phyloP scores from a whole-genome alignment of 2,329 filamentous ascomycete genomes.

The Fusarium sp. region DNA sequence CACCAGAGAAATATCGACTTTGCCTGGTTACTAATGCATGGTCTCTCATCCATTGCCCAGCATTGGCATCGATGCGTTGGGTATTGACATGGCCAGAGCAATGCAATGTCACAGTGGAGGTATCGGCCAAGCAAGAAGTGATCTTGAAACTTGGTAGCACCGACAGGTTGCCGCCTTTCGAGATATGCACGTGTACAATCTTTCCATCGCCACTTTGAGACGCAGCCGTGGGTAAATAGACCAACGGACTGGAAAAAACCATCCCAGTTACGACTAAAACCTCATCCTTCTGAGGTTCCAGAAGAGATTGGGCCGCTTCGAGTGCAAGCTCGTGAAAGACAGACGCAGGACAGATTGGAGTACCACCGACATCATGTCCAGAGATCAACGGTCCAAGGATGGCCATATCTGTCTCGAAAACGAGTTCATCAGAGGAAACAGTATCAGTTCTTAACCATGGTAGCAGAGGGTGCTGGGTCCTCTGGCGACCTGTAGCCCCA shows the following conservation, averaged over 20 bases:
- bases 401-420: constrained; percentile 2
- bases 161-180: background rate
- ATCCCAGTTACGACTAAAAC: background rate
- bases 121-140: background rate
- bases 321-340: constrained; percentile 16
- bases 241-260: background rate
- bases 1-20: constrained; percentile 3
- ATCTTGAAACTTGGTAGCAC: background rate
- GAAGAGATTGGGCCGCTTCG: background rate
- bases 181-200: background rate
- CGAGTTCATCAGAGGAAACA: background rate
- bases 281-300: background rate
- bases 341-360: constrained; percentile 4
- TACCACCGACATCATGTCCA: constrained; percentile 11
- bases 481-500: background rate
- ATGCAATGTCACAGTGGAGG: background rate
- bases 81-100: background rate
- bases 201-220: background rate
- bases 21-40: constrained; percentile 2
- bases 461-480: background rate
- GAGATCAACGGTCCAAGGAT: background rate
- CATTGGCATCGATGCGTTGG: background rate
- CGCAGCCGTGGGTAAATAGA: background rate
- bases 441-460: background rate
- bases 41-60: background rate